Conservation (phyloP, 1,284 basidiomycete species). For the Pseudozyma flocculosa region DNA sequence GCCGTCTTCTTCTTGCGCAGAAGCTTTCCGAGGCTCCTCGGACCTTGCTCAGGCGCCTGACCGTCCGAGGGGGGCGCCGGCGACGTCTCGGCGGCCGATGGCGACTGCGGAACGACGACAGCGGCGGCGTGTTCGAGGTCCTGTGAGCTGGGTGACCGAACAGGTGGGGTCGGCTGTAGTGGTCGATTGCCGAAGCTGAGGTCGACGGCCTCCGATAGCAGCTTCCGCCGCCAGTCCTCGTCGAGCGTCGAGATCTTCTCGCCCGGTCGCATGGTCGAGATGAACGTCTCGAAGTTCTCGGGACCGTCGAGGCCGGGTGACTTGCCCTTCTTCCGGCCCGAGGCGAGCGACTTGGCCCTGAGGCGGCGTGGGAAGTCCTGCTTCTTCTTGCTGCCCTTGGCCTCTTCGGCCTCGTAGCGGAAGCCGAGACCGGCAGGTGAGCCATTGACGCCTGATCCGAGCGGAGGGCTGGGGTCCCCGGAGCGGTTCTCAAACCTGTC, state of each 20-base stretch:
- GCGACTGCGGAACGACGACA: background rate
- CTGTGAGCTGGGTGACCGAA: background rate
- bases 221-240: background rate
- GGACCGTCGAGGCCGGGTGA: background rate
- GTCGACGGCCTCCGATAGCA: background rate
- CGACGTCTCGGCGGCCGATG: too few species aligned
- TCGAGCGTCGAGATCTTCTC: background rate
- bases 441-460: background rate
- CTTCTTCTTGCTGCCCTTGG: conserved; percentile 8
- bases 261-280: background rate
- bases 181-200: background rate
- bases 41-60: background rate
- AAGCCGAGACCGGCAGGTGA: background rate
- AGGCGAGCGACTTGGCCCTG: conserved; percentile 25
- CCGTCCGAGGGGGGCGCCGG: too few species aligned
- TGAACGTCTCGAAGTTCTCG: background rate
- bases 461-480: background rate
- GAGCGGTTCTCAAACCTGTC: background rate
- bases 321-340: conserved; percentile 2
- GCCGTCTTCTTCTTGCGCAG: conserved; percentile 13
- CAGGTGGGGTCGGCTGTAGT: too few species aligned
- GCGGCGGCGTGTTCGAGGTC: too few species aligned
- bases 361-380: conserved; percentile 8
- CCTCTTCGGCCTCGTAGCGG: background rate
- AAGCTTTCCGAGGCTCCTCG: conserved; percentile 8